Percentiles rank a stretch among this genome's conserved stretches.
Evolutionary conservation across 2,329 filamentous ascomycete species (phyloP).

Genomic region (Ophiostoma montium): DNA sequence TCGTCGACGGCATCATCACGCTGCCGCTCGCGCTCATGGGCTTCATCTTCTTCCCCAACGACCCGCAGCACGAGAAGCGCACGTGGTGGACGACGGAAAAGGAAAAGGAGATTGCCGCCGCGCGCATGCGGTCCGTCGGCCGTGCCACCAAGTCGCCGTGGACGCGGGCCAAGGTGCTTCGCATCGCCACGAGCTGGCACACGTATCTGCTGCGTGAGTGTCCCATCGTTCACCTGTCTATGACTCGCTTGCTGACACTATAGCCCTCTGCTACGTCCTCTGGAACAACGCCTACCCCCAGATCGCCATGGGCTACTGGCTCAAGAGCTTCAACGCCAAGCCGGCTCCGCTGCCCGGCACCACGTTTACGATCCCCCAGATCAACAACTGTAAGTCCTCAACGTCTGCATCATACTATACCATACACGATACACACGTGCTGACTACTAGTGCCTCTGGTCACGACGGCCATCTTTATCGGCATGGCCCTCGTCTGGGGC

Average conservation of each 20-base stretch:
- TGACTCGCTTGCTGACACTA: conserved; percentile 7
- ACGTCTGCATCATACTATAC: no score
- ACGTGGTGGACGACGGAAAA: conserved; percentile 24
- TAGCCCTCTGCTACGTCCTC: conserved; percentile 22
- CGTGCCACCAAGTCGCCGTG: conserved; percentile 17
- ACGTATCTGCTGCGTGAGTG: conserved; percentile 17
- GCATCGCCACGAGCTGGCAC: conserved; percentile 24
- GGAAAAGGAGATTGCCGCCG: conserved; percentile 22
- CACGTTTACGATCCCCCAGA: conserved; percentile 19
- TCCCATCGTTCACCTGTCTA: accelerated
- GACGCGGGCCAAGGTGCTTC: conserved; percentile 20
- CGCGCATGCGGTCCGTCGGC: conserved; percentile 22
- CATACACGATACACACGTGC: no score
- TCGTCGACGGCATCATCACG: conserved; percentile 21
- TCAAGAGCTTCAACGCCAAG: conserved; percentile 24
- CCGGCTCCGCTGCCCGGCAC: conserved; percentile 22
- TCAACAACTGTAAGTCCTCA: conserved; percentile 13
- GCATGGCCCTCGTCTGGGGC: conserved; percentile 21
- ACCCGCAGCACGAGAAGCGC: conserved; percentile 24
- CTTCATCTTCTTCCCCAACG: conserved; percentile 34
- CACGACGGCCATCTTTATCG: conserved; percentile 23
- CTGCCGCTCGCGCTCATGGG: conserved; percentile 38
- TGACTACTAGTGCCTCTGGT: conserved; percentile 17
- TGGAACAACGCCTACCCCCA: conserved; percentile 25
- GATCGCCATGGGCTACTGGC: conserved; percentile 26